Conservation (phyloP, 208 protist genomes). For the Crithidia fasciculata region DNA sequence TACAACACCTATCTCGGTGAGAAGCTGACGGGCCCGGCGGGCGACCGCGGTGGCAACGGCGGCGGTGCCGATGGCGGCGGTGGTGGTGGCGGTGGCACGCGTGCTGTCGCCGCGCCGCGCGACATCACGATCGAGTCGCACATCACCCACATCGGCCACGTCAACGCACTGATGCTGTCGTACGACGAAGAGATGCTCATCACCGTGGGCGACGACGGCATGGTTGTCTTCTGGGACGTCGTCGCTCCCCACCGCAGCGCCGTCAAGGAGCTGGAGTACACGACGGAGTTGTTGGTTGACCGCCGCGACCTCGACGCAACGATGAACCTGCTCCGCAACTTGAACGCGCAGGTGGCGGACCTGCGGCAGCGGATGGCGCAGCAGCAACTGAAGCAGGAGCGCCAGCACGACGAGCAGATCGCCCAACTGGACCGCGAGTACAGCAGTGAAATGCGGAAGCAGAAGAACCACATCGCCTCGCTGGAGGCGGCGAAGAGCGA, state of each 20-base stretch:
- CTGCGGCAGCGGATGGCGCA: conserved; percentile 94
- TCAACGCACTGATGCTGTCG: conserved; percentile 88
- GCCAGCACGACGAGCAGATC: conserved; percentile 94
- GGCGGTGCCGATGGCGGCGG: neutral
- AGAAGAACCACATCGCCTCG: conserved; percentile 69
- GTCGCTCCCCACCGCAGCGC: conserved; percentile 87
- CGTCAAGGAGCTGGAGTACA: conserved; percentile 84
- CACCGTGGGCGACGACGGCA: conserved; percentile 94
- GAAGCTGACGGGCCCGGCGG: conserved; percentile 51
- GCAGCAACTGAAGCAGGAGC: conserved; percentile 93
- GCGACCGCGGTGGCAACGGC: conserved; percentile 33
- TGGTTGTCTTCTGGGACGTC: conserved; percentile 91
- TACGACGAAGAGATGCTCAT: conserved; percentile 95
- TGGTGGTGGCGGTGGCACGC: conserved; percentile 15
- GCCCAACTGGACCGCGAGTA: conserved; percentile 90
- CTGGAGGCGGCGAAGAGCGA: conserved; percentile 91
- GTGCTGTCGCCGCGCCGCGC: conserved; percentile 18
- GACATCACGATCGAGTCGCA: conserved; percentile 89
- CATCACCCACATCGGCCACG: conserved; percentile 78
- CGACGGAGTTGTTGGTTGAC: conserved; percentile 95
- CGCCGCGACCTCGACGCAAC: conserved; percentile 92
- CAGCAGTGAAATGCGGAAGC: conserved; percentile 66
- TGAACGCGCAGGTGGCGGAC: conserved; percentile 89
- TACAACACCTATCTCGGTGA: conserved; percentile 92
- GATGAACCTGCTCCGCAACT: conserved; percentile 59